These are phyloP conservation scores for Brassica nigra DNA, from an alignment of 345 rosid genomes.

Conservation along the genomic window DNA sequence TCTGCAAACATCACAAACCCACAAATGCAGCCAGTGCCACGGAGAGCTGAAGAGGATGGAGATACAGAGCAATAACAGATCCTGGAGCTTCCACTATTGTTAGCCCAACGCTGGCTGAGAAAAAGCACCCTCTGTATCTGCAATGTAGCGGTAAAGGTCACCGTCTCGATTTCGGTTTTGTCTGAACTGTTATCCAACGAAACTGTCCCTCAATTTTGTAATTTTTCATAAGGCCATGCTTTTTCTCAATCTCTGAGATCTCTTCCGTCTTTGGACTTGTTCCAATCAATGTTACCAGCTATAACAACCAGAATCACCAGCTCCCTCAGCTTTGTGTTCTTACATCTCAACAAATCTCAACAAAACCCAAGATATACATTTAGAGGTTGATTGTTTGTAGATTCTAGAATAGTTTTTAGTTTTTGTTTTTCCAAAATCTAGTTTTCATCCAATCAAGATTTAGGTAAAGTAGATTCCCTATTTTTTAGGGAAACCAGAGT, in stretches of 20 bases:
- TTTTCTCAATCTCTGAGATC: slow-evolving; percentile 81
- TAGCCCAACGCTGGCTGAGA: slow-evolving; percentile 99
- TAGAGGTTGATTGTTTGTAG: too few species aligned
- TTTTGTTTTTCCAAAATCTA: too few species aligned
- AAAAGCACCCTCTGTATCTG: slow-evolving; percentile 82
- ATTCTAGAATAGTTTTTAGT: too few species aligned
- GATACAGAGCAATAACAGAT: too few species aligned
- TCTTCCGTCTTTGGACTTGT: slow-evolving; percentile 87
- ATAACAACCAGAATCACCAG: slow-evolving; percentile 57
- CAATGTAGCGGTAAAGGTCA: slow-evolving; percentile 89
- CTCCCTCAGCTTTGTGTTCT: too few species aligned
- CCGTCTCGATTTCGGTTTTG: slow-evolving; percentile 94
- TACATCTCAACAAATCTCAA: slow-evolving; percentile 65
- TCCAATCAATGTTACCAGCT: slow-evolving; percentile 83
- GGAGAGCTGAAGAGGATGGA: too few species aligned
- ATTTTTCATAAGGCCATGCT: slow-evolving; percentile 65
- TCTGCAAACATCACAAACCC: too few species aligned
- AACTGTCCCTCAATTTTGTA: slow-evolving; percentile 80
- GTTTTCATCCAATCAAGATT: too few species aligned
- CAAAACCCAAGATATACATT: too few species aligned
- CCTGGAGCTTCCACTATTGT: slow-evolving; percentile 77
- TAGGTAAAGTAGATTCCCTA: too few species aligned
- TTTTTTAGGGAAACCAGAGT: too few species aligned
- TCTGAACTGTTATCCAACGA: slow-evolving; percentile 89
- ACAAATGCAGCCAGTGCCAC: too few species aligned